Percentiles rank a stretch among this genome's conserved stretches.
Conservation (phyloP, 129 eudicot genomes). For the Scalesia atractyloides region DNA sequence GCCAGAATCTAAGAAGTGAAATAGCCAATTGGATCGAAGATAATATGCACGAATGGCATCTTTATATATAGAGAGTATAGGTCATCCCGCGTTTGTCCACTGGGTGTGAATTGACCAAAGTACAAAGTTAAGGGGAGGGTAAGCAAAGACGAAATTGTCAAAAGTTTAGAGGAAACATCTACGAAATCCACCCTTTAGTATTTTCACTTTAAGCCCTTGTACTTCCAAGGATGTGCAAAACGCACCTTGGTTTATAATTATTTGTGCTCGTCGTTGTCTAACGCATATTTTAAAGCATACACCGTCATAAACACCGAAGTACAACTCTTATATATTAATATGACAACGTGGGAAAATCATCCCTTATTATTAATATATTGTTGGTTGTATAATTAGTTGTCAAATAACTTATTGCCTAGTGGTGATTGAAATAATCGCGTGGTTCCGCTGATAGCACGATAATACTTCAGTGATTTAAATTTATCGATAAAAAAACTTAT, state of each 20-base stretch:
- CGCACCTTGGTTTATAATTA: background rate
- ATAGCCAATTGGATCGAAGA: background rate
- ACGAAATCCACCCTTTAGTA: background rate
- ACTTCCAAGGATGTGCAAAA: background rate
- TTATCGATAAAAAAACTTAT: no score
- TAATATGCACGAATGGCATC: background rate
- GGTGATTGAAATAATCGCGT: no score
- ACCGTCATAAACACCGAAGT: background rate
- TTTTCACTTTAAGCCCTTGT: background rate
- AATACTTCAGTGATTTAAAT: no score
- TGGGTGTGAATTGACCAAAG: background rate
- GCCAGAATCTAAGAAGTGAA: background rate
- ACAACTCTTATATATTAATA: background rate
- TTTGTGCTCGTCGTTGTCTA: background rate
- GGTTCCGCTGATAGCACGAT: no score
- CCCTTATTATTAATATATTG: background rate
- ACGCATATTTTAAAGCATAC: background rate
- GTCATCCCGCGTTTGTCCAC: background rate
- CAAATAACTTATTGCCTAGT: no score
- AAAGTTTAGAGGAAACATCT: background rate
- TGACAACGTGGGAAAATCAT: background rate
- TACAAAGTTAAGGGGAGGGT: background rate
- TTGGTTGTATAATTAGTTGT: background rate
- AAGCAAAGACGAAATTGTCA: background rate
- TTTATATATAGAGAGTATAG: background rate